phyloP scores from a whole-genome alignment of 495 filamentous ascomycete species.

The Penicillium pancosmium region DNA sequence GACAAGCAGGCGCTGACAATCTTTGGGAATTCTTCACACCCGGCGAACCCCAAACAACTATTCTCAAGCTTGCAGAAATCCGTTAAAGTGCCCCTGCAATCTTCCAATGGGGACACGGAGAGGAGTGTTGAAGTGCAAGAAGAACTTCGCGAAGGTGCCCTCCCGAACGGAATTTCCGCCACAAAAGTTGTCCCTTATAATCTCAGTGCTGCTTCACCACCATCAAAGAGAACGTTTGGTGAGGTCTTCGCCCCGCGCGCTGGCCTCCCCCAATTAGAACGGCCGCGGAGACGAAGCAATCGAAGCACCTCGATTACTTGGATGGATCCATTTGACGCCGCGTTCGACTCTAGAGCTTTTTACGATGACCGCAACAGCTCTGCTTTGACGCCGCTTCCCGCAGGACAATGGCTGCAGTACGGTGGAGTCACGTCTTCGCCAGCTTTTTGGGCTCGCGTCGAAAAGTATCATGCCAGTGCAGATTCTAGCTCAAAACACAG shows the following conservation, averaged over 20 bases:
- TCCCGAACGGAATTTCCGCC: slow-evolving; percentile 74
- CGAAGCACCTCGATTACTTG: slow-evolving; percentile 34
- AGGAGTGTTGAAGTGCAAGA: slow-evolving; percentile 51
- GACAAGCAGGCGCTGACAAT: slow-evolving; percentile 69
- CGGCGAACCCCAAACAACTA: slow-evolving; percentile 66
- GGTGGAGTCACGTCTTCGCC: slow-evolving; percentile 46
- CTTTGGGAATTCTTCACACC: slow-evolving; percentile 36
- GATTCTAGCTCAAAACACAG: slow-evolving; percentile 23
- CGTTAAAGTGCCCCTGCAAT: slow-evolving; percentile 35
- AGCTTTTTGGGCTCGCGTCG: slow-evolving; percentile 44
- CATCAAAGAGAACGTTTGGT: slow-evolving; percentile 67
- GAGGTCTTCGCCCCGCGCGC: slow-evolving; percentile 78
- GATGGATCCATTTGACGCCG: slow-evolving; percentile 48
- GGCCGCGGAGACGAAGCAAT: slow-evolving; percentile 52
- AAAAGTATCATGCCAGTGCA: slow-evolving; percentile 32
- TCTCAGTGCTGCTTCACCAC: slow-evolving; percentile 36
- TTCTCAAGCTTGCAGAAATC: slow-evolving; percentile 79
- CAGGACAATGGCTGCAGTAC: slow-evolving; percentile 48
- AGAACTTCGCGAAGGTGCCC: slow-evolving; percentile 58
- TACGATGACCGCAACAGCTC: slow-evolving; percentile 46
- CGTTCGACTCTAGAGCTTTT: slow-evolving; percentile 39
- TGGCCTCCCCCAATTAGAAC: slow-evolving; percentile 65
- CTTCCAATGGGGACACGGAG: slow-evolving; percentile 39
- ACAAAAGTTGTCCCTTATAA: slow-evolving; percentile 68
- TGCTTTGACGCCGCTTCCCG: slow-evolving; percentile 42